Percentiles rank a stretch among this genome's conserved stretches.
These are phyloP conservation scores for Aspergillus neoniger DNA, from an alignment of 2,329 filamentous ascomycete species.

Conservation along the genomic window DNA sequence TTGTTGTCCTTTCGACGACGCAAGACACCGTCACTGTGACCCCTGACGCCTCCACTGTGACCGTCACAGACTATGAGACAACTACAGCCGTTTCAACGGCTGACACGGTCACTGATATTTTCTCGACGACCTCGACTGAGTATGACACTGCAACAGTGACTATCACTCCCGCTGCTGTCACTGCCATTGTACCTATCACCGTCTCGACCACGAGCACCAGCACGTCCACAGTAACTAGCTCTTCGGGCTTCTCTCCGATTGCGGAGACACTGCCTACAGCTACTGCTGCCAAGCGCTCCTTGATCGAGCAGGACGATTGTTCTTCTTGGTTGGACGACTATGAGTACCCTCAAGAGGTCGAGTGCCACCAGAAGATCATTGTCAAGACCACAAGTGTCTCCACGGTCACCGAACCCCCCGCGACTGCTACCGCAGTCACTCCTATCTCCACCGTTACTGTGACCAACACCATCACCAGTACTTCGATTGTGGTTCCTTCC, in stretches of 20 bases:
- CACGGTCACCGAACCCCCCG: background rate
- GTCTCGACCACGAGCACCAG: background rate
- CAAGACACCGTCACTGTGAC: constrained; percentile 1
- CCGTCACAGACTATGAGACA: background rate
- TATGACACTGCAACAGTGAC: background rate
- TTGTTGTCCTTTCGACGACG: background rate
- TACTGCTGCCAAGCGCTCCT: background rate
- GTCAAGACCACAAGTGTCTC: constrained; percentile 1
- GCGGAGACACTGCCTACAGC: background rate
- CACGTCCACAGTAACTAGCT: background rate
- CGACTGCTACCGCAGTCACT: background rate
- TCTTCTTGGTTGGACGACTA: background rate
- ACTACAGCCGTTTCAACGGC: background rate
- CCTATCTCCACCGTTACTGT: background rate
- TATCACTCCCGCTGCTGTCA: background rate
- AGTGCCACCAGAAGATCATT: constrained; percentile 4
- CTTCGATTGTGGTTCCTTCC: background rate
- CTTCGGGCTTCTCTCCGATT: background rate
- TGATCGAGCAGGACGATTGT: background rate
- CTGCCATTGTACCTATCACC: background rate
- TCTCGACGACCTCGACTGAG: background rate
- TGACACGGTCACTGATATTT: background rate
- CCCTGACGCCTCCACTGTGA: background rate
- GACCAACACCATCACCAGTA: background rate
- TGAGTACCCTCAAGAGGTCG: background rate